Evolutionary conservation across 2,329 filamentous ascomycete species (phyloP).

Genomic region (Colletotrichum sublineola): DNA sequence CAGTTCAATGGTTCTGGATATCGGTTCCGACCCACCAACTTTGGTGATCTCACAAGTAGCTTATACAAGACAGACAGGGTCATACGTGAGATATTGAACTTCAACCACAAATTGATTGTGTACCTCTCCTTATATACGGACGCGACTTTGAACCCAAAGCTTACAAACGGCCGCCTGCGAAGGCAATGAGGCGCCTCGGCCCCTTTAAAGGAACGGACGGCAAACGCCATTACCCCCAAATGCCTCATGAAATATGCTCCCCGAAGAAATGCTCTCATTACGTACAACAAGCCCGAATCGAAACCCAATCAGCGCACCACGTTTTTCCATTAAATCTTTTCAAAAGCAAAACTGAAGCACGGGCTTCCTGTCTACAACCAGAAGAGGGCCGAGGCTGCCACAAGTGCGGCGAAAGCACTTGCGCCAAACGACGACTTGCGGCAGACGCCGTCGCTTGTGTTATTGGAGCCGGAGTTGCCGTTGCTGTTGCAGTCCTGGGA

Average conservation of each 20-base stretch:
- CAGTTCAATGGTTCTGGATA: no score
- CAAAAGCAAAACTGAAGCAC: not conserved
- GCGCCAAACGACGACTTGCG: slow-evolving; percentile 49
- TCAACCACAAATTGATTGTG: not conserved
- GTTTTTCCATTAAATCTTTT: slow-evolving; percentile 25
- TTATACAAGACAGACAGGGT: not conserved
- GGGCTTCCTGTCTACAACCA: slow-evolving; percentile 45
- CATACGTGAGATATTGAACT: not conserved
- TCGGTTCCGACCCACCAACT: not conserved
- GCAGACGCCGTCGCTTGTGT: slow-evolving; percentile 45
- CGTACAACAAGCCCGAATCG: slow-evolving; percentile 24
- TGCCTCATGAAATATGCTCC: slow-evolving; percentile 23
- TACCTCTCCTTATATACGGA: slow-evolving; percentile 18
- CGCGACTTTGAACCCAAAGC: slow-evolving; percentile 4
- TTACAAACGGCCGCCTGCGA: slow-evolving; percentile 23
- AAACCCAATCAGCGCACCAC: slow-evolving; percentile 16
- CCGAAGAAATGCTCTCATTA: slow-evolving; percentile 29
- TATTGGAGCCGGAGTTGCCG: slow-evolving; percentile 21
- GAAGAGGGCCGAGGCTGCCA: slow-evolving; percentile 52
- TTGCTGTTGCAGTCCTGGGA: slow-evolving; percentile 53
- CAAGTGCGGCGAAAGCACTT: slow-evolving; percentile 54
- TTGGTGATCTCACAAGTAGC: not conserved
- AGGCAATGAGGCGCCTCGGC: slow-evolving; percentile 16
- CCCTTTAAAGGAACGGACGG: slow-evolving; percentile 33
- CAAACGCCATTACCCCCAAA: slow-evolving; percentile 40